Conservation (phyloP, 768 basidiomycete species). For the Royoungia palumana region DNA sequence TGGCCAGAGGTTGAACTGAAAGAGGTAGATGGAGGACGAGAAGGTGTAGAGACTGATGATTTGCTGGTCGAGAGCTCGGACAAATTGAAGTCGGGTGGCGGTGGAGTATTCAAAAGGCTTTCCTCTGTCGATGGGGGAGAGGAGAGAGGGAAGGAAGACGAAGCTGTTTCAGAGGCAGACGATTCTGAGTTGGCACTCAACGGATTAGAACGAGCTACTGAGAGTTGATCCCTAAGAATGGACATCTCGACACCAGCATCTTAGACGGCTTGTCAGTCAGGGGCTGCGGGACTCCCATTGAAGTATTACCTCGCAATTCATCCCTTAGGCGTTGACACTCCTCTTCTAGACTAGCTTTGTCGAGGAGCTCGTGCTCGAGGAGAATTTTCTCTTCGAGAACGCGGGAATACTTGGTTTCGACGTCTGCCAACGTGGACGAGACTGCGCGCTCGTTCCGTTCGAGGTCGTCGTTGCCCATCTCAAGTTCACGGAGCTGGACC, state of each 20-base stretch:
- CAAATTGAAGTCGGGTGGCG: conserved; percentile 58
- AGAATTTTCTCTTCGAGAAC: conserved; percentile 96
- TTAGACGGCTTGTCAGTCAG: conserved; percentile 32
- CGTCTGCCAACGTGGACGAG: conserved; percentile 74
- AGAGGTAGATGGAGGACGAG: conserved; percentile 31
- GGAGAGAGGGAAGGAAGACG: conserved; percentile 36
- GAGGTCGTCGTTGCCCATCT: conserved; percentile 97
- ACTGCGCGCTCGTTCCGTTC: conserved; percentile 92
- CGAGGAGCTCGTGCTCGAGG: conserved; percentile 90
- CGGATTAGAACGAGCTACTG: conserved; percentile 35
- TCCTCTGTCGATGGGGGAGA: conserved; percentile 41
- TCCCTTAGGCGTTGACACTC: conserved; percentile 89
- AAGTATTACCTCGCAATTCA: conserved; percentile 83
- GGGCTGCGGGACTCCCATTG: conserved; percentile 10
- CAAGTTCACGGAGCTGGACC: conserved; percentile 79
- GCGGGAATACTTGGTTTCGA: conserved; percentile 85
- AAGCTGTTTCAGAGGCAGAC: conserved; percentile 26
- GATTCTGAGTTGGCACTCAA: conserved; percentile 25
- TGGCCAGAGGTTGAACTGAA: conserved; percentile 38
- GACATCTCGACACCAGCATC: conserved; percentile 84
- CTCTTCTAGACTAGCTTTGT: conserved; percentile 88
- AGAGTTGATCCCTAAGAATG: conserved; percentile 75
- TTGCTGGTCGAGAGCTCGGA: conserved; percentile 52
- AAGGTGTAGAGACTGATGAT: conserved; percentile 35
- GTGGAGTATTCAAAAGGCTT: conserved; percentile 54